phyloP scores from a whole-genome alignment of 192 early-diverging fungal species.

The Podila horticola region DNA sequence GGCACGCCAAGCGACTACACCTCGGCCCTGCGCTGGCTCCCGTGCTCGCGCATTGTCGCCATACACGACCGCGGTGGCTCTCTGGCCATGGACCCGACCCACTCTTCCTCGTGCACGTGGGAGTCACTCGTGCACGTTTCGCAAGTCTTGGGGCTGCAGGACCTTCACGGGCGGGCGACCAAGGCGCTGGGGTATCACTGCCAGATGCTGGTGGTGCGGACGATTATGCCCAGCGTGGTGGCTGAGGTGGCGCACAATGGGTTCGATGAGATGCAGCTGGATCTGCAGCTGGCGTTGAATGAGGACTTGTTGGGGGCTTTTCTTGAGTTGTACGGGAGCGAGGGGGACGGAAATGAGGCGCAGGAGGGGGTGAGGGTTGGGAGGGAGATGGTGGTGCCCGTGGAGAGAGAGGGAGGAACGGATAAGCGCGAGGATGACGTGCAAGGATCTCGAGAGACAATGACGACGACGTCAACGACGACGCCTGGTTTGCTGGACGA shows the following conservation, averaged over 20 bases:
- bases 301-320: slow-evolving; percentile 13
- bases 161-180: background rate
- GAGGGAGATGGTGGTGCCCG: background rate
- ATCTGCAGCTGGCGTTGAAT: slow-evolving; percentile 25
- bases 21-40: background rate
- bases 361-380: background rate
- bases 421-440: background rate
- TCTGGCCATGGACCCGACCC: background rate
- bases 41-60: background rate
- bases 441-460: background rate
- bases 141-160: background rate
- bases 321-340: slow-evolving; percentile 3
- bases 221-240: background rate
- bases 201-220: slow-evolving; percentile 15
- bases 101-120: slow-evolving; percentile 16
- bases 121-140: slow-evolving; percentile 13
- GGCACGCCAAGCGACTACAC: background rate
- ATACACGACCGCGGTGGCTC: background rate
- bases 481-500: background rate
- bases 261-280: slow-evolving; percentile 9
- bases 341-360: background rate
- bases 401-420: background rate
- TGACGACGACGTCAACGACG: background rate
- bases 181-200: slow-evolving; percentile 17
- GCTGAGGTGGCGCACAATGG: slow-evolving; percentile 9